Evolutionary conservation across 176 grass and related monocot genomes (phyloP).

Genomic region (Ensete glaucum): DNA sequence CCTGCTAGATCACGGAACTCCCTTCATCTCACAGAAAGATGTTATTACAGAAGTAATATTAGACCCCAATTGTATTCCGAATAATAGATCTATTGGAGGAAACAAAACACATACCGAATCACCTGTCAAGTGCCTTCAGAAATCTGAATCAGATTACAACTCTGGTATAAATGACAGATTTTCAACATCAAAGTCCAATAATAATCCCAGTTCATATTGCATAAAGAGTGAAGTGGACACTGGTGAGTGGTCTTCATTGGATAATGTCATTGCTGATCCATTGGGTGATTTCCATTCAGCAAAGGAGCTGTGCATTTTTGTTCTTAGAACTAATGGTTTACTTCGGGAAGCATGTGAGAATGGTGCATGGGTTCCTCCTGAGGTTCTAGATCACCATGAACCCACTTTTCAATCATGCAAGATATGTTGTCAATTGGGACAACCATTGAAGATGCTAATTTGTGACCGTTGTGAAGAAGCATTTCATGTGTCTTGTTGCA

Average conservation of each 20-base stretch:
- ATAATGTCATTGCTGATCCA: constrained; percentile 26
- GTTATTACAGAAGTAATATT: neutral
- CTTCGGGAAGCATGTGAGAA: constrained; percentile 27
- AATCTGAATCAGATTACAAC: neutral
- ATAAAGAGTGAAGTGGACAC: constrained; percentile 25
- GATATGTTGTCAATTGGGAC: constrained; percentile 35
- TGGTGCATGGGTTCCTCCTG: constrained; percentile 7
- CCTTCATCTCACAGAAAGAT: neutral
- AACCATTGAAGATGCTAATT: constrained; percentile 66
- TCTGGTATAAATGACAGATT: constrained; percentile 21
- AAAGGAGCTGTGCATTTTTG: constrained; percentile 70
- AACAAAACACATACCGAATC: neutral
- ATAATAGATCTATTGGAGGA: neutral
- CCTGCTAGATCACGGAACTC: neutral
- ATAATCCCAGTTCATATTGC: constrained; percentile 15
- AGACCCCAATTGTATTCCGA: neutral
- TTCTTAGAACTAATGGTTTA: constrained; percentile 48
- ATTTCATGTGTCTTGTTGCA: constrained; percentile 80
- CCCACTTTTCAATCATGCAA: constrained; percentile 48
- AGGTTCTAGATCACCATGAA: constrained; percentile 24
- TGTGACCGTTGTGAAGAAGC: constrained; percentile 84
- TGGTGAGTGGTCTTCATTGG: constrained; percentile 45
- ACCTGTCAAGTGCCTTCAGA: neutral
- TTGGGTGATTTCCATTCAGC: constrained; percentile 28
- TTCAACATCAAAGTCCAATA: constrained; percentile 22